These are phyloP conservation scores for Blastobotrys robertii DNA, from an alignment of 805 yeast species.

Conservation along the genomic window DNA sequence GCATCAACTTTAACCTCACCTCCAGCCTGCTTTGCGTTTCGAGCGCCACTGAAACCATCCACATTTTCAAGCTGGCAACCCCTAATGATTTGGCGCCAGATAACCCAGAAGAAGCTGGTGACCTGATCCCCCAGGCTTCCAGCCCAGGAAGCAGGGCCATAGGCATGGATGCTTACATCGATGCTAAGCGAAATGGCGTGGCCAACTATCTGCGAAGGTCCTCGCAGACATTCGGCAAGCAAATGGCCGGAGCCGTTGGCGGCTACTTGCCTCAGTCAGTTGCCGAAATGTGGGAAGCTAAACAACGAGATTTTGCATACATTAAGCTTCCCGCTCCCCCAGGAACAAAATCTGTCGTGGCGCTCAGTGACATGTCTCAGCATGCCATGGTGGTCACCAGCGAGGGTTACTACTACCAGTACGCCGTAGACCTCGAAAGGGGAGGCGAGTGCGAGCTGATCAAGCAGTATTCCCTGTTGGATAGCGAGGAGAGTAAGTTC, in stretches of 20 bases:
- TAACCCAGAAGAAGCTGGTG: not conserved
- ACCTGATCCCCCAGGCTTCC: conserved; percentile 2
- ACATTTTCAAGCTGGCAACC: conserved; percentile 68
- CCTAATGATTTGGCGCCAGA: not conserved
- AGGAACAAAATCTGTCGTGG: conserved; percentile 26
- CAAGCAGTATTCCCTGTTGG: conserved; percentile 52
- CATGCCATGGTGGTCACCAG: conserved; percentile 65
- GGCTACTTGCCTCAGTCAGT: conserved; percentile 75
- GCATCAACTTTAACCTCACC: conserved; percentile 65
- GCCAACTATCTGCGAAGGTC: conserved; percentile 27
- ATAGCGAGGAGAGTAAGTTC: conserved; percentile 7
- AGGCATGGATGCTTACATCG: conserved; percentile 10
- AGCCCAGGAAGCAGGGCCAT: not conserved
- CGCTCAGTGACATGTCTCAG: conserved; percentile 24
- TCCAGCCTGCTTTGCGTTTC: conserved; percentile 70
- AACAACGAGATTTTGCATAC: conserved; percentile 79
- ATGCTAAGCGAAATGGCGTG: conserved; percentile 10
- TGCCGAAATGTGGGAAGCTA: conserved; percentile 75
- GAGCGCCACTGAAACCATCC: conserved; percentile 86
- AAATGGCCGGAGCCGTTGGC: conserved; percentile 70
- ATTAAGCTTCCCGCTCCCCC: conserved; percentile 50
- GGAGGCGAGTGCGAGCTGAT: conserved; percentile 89
- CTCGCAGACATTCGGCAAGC: conserved; percentile 27
- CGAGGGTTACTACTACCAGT: conserved; percentile 73
- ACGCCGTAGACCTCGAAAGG: conserved; percentile 70